Evolutionary conservation across 495 filamentous ascomycete genomes (phyloP).

Genomic region (Neurospora sp.): DNA sequence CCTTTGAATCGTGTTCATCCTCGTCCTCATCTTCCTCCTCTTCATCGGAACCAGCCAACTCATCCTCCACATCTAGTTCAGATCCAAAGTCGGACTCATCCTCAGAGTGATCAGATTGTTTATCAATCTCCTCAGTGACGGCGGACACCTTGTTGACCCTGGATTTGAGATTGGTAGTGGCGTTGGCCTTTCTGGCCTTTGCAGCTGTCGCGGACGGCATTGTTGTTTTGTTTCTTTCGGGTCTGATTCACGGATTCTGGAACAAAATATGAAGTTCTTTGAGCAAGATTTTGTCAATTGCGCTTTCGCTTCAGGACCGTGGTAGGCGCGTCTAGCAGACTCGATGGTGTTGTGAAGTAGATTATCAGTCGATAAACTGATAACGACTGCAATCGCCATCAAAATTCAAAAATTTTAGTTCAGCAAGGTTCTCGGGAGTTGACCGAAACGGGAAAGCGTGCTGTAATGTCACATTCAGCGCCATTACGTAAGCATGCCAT

Average conservation of each 20-base stretch:
- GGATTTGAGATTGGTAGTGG: background rate
- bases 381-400: background rate
- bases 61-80: background rate
- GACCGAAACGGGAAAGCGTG: background rate
- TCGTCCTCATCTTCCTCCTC: background rate
- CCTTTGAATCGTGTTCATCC: background rate
- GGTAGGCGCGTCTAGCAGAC: too few species aligned
- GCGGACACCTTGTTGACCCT: background rate
- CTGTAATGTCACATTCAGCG: background rate
- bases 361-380: background rate
- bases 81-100: background rate
- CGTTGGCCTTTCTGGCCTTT: slow-evolving; percentile 5
- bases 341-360: background rate
- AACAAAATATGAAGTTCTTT: background rate
- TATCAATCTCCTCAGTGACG: background rate
- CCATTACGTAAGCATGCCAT: background rate
- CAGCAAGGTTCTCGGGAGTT: background rate
- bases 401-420: slow-evolving; percentile 9
- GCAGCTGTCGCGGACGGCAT: slow-evolving; percentile 15
- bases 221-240: background rate
- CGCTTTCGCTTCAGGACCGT: background rate
- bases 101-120: background rate
- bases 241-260: background rate
- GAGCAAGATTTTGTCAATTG: slow-evolving; percentile 1
- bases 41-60: background rate